Base-by-base conservation (phyloP, 192 early-diverging fungal genomes). In the Borealophlyctis nickersoniae region DNA sequence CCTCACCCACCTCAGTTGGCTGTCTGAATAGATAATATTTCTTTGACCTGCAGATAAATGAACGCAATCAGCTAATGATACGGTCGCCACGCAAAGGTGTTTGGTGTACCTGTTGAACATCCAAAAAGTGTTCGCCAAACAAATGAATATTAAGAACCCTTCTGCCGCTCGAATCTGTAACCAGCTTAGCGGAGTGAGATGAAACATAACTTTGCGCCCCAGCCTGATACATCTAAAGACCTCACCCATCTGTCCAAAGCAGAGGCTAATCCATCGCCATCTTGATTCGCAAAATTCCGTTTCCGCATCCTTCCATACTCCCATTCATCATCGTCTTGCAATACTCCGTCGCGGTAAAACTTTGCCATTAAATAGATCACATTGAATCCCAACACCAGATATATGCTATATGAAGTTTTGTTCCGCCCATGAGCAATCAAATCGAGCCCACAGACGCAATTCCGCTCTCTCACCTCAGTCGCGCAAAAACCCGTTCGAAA, bases 21-120 rank as follows among this genome's bases (percentile, higher is more conserved):
- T 58, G 61, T 0, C 26, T 33, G 61, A 70, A 70, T 22, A 64
- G 36, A 2, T 52, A 31, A 56, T 58, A 57, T n/a, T 14, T 59
- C 49, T 57, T 62, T 26, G n/a, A n/a, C n/a, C n/a, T n/a, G n/a
- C n/a, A n/a, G n/a, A n/a, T n/a, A n/a, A n/a, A n/a, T n/a, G n/a
- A n/a, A n/a, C n/a, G n/a, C n/a, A n/a, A n/a, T n/a, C n/a, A n/a
- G n/a, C n/a, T n/a, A n/a, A n/a, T n/a, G n/a, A n/a, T n/a, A n/a
- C n/a, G n/a, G n/a, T n/a, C n/a, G n/a, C n/a, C n/a, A n/a, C n/a
- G n/a, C n/a, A n/a, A n/a, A n/a, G n/a, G n/a, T n/a, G n/a, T n/a
- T n/a, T n/a, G n/a, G n/a, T n/a, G n/a, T 48, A 58, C 24, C 61
- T 39, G 3, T 16, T 57, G 39, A 70, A 70, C 61, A 63, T 35